Conservation (phyloP, 2,329 filamentous ascomycete genomes). For the Fusarium equiseti region DNA sequence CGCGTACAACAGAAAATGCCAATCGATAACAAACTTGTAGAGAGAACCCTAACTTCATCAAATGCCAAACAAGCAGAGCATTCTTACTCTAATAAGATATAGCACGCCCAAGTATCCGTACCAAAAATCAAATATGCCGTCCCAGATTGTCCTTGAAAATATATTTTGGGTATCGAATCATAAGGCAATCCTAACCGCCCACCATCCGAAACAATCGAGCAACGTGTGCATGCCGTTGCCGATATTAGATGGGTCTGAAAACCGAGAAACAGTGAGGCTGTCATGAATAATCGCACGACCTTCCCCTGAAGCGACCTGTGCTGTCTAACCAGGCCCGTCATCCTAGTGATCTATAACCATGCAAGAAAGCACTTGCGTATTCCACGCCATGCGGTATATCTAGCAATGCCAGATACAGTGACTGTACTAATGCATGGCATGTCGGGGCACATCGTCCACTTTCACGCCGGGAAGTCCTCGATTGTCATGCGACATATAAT, state of each 20-base stretch:
- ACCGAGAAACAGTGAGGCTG: slow-evolving; percentile 21
- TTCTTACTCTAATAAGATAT: slow-evolving; percentile 9
- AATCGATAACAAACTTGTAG: slow-evolving; percentile 1
- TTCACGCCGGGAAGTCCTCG: slow-evolving; percentile 50
- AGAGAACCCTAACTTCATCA: neutral
- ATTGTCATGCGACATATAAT: slow-evolving; percentile 52
- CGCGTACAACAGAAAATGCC: neutral
- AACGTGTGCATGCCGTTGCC: slow-evolving; percentile 13
- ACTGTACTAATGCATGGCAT: slow-evolving; percentile 45
- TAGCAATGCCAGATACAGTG: slow-evolving; percentile 5
- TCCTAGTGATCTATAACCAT: slow-evolving; percentile 42
- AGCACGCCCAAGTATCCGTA: slow-evolving; percentile 6
- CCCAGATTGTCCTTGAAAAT: slow-evolving; percentile 29
- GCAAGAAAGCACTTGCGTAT: slow-evolving; percentile 17
- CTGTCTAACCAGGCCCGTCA: slow-evolving; percentile 48
- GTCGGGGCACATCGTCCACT: slow-evolving; percentile 49
- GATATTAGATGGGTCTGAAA: slow-evolving; percentile 16
- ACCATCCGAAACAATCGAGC: slow-evolving; percentile 23
- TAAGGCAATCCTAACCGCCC: slow-evolving; percentile 23
- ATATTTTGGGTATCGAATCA: slow-evolving; percentile 40
- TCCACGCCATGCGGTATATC: slow-evolving; percentile 6
- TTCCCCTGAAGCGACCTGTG: slow-evolving; percentile 44
- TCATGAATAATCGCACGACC: slow-evolving; percentile 15
- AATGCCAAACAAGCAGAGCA: slow-evolving; percentile 11
- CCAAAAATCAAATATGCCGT: slow-evolving; percentile 31